Base-by-base conservation (phyloP, 768 basidiomycete species). In the Chalciporus sphaerocephalus region DNA sequence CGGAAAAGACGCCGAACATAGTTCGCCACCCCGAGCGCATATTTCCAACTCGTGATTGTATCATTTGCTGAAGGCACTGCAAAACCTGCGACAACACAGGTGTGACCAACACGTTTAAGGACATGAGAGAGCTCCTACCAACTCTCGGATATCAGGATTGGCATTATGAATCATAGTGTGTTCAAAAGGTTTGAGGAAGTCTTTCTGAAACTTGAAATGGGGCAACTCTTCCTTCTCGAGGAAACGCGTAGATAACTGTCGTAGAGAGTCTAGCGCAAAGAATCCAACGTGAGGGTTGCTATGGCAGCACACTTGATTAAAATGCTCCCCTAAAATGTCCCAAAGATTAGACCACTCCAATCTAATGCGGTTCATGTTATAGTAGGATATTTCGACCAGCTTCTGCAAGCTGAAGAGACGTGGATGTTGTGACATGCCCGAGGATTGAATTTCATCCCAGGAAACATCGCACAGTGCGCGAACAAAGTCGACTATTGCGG, bases 121-220 rank as follows among this genome's bases (percentile, higher is more conserved):
- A 18, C 13, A 24, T 30, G 7, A 11, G 15, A 18, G 17, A 33
- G 11, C n/a, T 12, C 69, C 25, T 55, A 92, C 94, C 92, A 99
- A 90, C 62, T 99, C 96, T 39, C 96, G 81, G 37, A 95, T 83
- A 53, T 97, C 96, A 6, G 92, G 89, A 64, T 98, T 95, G 46
- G 85, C 79, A 65, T 98, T 99, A 61, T 98, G 88, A 35, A 86
- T 76, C 91, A 99, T 99, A 1, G 96, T 94, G 63, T 96, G 86
- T 67, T 98, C 94, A 62, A 98, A 99, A 0, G 96, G 96, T 60
- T 92, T 91, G 50, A 99, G 69, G 69, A 99, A 99, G 63, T 99
- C 95, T 68, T 98, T 99, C 60, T 99, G 96, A 67, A 99, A 99
- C 60, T 94, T 92, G 78, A 98, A 99, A 69, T 97, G 93, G 2